Evolutionary conservation across 495 filamentous ascomycete genomes (phyloP).

Genomic region (Bathelium albidoporum): DNA sequence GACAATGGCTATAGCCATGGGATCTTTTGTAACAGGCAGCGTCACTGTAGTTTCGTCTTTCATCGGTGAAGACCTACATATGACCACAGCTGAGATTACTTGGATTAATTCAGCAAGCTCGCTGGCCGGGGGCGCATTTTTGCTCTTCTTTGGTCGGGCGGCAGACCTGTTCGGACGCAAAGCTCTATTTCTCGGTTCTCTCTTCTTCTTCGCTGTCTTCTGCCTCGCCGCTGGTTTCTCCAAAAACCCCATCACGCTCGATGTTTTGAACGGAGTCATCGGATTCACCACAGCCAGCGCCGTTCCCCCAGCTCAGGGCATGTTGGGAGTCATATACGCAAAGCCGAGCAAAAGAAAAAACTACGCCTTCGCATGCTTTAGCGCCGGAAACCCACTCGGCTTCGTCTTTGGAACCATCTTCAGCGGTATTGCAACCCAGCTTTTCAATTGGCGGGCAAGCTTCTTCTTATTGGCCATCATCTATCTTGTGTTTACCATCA

Average conservation of each 20-base stretch:
- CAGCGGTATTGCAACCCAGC: constrained; percentile 54
- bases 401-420: constrained; percentile 58
- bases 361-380: constrained; percentile 57
- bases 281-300: constrained; percentile 53
- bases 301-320: constrained; percentile 57
- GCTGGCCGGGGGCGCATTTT: constrained; percentile 58
- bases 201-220: constrained; percentile 52
- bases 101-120: constrained; percentile 45
- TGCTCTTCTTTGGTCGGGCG: constrained; percentile 63
- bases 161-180: constrained; percentile 67
- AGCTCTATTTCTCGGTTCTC: constrained; percentile 54
- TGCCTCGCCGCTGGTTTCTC: constrained; percentile 51
- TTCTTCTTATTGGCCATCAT: constrained; percentile 58
- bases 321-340: constrained; percentile 54
- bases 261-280: constrained; percentile 53
- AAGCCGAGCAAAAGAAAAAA: constrained; percentile 53
- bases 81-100: constrained; percentile 59
- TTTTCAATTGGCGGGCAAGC: constrained; percentile 56
- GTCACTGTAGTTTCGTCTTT: constrained; percentile 53
- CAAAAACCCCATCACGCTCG: constrained; percentile 50
- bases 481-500: constrained; percentile 46
- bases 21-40: constrained; percentile 49
- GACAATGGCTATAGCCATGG: constrained; percentile 58
- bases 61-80: constrained; percentile 50
- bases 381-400: constrained; percentile 59